Percentiles rank a stretch among this genome's conserved stretches.
Evolutionary conservation across 2,329 filamentous ascomycete genomes (phyloP).

Genomic region (Exophiala sp.): DNA sequence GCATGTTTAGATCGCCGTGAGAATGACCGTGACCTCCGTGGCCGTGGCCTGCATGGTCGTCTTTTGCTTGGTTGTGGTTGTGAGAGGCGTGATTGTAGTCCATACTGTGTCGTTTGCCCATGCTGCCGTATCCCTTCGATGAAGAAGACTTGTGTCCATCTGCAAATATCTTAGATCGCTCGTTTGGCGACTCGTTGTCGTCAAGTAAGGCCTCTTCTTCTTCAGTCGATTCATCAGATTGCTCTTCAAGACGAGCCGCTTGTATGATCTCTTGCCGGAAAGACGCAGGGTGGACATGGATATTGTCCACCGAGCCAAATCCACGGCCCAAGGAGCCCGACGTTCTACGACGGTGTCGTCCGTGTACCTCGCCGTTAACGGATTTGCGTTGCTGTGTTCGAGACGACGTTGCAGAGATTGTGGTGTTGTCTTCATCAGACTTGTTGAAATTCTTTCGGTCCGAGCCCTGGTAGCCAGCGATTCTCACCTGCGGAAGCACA

Average conservation of each 20-base stretch:
- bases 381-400: constrained; percentile 31
- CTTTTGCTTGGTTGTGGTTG: constrained; percentile 74
- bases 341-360: constrained; percentile 56
- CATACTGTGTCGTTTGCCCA: constrained; percentile 29
- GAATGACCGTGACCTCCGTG: constrained; percentile 68
- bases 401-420: constrained; percentile 30
- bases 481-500: constrained; percentile 59
- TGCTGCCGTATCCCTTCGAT: constrained; percentile 29
- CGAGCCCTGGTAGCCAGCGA: constrained; percentile 45
- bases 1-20: constrained; percentile 92
- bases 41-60: constrained; percentile 40
- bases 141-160: constrained; percentile 14
- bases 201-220: constrained; percentile 31
- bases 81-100: constrained; percentile 62
- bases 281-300: constrained; percentile 83
- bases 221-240: constrained; percentile 51
- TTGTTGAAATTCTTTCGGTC: constrained; percentile 28
- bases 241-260: constrained; percentile 63
- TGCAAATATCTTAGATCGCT: constrained; percentile 25
- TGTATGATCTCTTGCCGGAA: constrained; percentile 91
- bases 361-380: constrained; percentile 27
- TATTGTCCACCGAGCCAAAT: constrained; percentile 59
- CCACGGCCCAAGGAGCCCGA: constrained; percentile 59
- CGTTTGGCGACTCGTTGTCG: constrained; percentile 33
- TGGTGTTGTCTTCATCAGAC: constrained; percentile 32